phyloP scores from a whole-genome alignment of 1,139 yeast genomes.

The Suhomyces choctaworum region DNA sequence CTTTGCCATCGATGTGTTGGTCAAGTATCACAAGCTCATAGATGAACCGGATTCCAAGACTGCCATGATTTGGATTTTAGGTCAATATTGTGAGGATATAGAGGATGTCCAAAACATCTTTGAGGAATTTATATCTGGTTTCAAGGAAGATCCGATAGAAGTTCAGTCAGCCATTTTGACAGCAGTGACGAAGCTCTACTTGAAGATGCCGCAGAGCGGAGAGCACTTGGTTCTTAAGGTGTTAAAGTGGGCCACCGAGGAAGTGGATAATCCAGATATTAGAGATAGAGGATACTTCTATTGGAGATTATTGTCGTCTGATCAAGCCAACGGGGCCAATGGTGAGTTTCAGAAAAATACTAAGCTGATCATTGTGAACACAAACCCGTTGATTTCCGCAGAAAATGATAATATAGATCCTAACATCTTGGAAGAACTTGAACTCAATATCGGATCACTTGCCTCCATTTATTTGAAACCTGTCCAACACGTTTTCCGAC shows the following conservation, averaged over 20 bases:
- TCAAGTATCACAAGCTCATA: slow-evolving; percentile 46
- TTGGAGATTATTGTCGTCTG: slow-evolving; percentile 72
- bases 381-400: slow-evolving; percentile 61
- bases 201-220: slow-evolving; percentile 55
- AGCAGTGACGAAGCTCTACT: slow-evolving; percentile 69
- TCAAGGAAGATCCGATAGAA: slow-evolving; percentile 63
- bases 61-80: slow-evolving; percentile 82
- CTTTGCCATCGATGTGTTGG: slow-evolving; percentile 40
- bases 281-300: slow-evolving; percentile 85
- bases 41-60: slow-evolving; percentile 81
- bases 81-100: slow-evolving; percentile 62
- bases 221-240: slow-evolving; percentile 60
- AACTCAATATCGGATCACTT: slow-evolving; percentile 75
- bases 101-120: slow-evolving; percentile 49
- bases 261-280: slow-evolving; percentile 73
- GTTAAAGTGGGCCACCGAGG: slow-evolving; percentile 74
- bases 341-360: slow-evolving; percentile 43
- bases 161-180: slow-evolving; percentile 77
- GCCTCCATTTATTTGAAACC: slow-evolving; percentile 87
- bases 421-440: slow-evolving; percentile 72
- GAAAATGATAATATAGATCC: slow-evolving; percentile 76
- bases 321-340: slow-evolving; percentile 25
- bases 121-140: slow-evolving; percentile 45
- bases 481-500: slow-evolving; percentile 72
- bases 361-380: slow-evolving; percentile 58